Base-by-base conservation (phyloP, 768 basidiomycete genomes). In the Mycena galericulata region DNA sequence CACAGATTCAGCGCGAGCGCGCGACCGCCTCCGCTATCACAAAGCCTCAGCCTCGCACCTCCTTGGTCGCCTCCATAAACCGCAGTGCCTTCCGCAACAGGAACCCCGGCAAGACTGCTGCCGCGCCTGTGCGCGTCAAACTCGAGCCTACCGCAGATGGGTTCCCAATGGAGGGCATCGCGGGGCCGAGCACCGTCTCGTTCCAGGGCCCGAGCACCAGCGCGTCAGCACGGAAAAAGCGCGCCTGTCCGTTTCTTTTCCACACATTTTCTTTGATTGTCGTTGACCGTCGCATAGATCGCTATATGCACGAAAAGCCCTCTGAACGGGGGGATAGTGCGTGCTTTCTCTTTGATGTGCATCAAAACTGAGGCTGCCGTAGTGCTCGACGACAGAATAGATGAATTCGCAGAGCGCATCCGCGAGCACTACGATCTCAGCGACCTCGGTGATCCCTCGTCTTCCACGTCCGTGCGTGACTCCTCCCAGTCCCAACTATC, bases 261-360 rank as follows among this genome's bases (percentile, higher is more conserved):
- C 34, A n/a, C n/a, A n/a, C n/a, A n/a, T 26, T 49, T 15, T 8
- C 14, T 24, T 18, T 54, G 27, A 46, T 49, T 50, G 36, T 18
- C 53, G 29, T 61, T 58, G 29, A 70, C 53, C 40, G 50, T 15
- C 11, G 24, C 15, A 27, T 41, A 94, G 92, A 91, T 85, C 88
- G 93, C 30, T 99, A 98, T 77, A 97, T 97, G 96, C 96, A 93
- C 75, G 96, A 98, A 78, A 96, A 94, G 80, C 85, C 92, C 27
- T 88, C 89, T 2, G 93, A 94, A 75, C 84, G 96, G 50, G 92
- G 94, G 68, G 92, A 92, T 85, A 90, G 96, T 95, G 72, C 54
- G 78, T 72, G 14, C 46, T 40, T 41, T 24, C 8, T n/a, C 14
- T 49, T 18, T 27, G 26, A 27, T 20, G 30, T 27, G 38, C 57